Evolutionary conservation across 306 rosid species (phyloP).

Genomic region (Prunus kanzakura): DNA sequence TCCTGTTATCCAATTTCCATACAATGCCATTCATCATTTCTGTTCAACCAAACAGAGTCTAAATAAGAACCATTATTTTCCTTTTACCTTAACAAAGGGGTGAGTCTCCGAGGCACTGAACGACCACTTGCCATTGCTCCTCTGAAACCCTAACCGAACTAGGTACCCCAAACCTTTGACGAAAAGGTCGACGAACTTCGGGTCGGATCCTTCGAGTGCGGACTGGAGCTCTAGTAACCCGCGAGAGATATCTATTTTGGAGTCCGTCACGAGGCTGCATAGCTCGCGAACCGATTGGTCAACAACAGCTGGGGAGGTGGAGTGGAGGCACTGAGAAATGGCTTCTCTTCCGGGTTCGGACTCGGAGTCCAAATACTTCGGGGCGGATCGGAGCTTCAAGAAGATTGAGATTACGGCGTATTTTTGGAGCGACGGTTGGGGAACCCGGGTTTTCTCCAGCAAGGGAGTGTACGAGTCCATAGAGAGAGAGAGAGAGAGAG

Average conservation of each 20-base stretch:
- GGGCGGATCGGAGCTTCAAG: slow-evolving; percentile 75
- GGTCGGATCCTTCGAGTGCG: slow-evolving; percentile 64
- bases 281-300: slow-evolving; percentile 85
- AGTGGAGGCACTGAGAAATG: slow-evolving; percentile 62
- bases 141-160: slow-evolving; percentile 57
- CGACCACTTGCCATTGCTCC: slow-evolving; percentile 39
- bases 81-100: slow-evolving; percentile 67
- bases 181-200: slow-evolving; percentile 50
- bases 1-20: neutral
- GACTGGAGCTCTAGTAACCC: slow-evolving; percentile 77
- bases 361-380: slow-evolving; percentile 50
- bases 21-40: neutral
- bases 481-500: neutral
- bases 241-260: slow-evolving; percentile 36
- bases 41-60: neutral
- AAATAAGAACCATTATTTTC: neutral
- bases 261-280: slow-evolving; percentile 66
- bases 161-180: slow-evolving; percentile 78
- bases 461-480: slow-evolving; percentile 66
- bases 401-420: slow-evolving; percentile 78
- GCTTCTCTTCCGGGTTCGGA: slow-evolving; percentile 79
- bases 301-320: slow-evolving; percentile 62
- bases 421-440: slow-evolving; percentile 86
- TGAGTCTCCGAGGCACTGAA: slow-evolving; percentile 45
- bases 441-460: slow-evolving; percentile 65